Evolutionary conservation across 257 asterid species (phyloP).

Genomic region (Henckelia pumila): DNA sequence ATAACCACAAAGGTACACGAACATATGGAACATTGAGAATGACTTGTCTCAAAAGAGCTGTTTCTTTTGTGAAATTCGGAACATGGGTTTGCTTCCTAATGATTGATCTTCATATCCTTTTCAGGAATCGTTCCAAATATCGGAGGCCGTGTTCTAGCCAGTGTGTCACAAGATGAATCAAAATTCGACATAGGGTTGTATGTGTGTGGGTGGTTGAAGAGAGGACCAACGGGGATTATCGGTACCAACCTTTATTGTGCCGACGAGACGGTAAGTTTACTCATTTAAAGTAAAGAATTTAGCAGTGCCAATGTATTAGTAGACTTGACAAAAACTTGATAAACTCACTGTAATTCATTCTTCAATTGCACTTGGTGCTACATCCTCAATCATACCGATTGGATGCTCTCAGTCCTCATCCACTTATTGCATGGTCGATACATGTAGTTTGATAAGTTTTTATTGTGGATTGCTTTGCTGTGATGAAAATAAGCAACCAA

Average conservation of each 20-base stretch:
- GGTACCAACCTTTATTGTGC: constrained; percentile 83
- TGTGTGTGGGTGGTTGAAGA: constrained; percentile 94
- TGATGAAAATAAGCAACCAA: background rate
- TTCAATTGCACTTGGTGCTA: background rate
- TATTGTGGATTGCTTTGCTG: background rate
- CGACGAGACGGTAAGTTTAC: constrained; percentile 68
- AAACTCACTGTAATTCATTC: background rate
- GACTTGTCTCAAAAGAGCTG: background rate
- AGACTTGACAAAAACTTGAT: background rate
- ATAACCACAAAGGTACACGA: constrained; percentile 49
- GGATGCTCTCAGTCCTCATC: no score
- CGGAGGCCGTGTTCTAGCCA: constrained; percentile 63
- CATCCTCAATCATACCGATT: no score
- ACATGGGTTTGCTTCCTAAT: background rate
- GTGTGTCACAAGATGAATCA: constrained; percentile 33
- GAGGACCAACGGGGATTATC: constrained; percentile 89
- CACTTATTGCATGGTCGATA: no score
- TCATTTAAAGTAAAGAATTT: constrained; percentile 6
- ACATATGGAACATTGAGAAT: constrained; percentile 10
- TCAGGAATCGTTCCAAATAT: constrained; percentile 75
- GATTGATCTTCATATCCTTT: constrained; percentile 21
- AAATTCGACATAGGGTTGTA: constrained; percentile 61
- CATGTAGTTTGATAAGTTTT: no score
- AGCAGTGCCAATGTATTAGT: constrained; percentile 15
- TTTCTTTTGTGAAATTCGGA: background rate